Base-by-base conservation (phyloP, 768 basidiomycete genomes). In the Hysterangium stoloniferum region DNA sequence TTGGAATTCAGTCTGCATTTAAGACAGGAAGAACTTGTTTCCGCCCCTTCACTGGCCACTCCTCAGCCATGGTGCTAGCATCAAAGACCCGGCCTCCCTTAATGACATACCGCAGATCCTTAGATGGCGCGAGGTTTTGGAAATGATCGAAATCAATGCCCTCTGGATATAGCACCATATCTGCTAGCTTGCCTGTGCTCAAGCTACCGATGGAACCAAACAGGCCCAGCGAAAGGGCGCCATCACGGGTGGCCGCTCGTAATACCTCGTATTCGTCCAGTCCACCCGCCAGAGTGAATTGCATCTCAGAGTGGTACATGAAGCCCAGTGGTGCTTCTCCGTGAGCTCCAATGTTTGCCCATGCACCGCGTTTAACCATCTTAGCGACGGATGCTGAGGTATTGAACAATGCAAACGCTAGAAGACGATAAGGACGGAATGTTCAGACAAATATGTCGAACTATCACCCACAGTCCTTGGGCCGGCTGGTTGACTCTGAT, bases 301-400 rank as follows among this genome's bases (percentile, higher is more conserved):
- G 71, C 78, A 86, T 82, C 58, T 87, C 85, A 17, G 78, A 76
- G 53, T 87, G 85, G 56, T 86, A 88, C 66, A 83, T 84, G n/a
- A 81, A 59, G 0, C 85, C 85, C 9, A 84, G 62, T 0, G 85
- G 84, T 61, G 86, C 80, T 49, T 57, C 67, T 15, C 85, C 85
- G 58, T 87, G 85, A 0, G 84, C 84, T 20, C 84, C 85, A 52
- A 87, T 80, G 56, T 83, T 78, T 2, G 79, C 71, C 22, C 71
- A 67, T 13, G 85, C 62, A 11, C 84, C 84, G 49, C 71, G 75
- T 25, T 72, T 64, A 17, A 85, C 78, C 82, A 87, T 82, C 58
- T 79, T 77, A 0, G 82, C 79, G 8, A 80, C 72, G 2, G 84
- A 84, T 9, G 64, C 66, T 5, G 84, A 86, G 4, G 80, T 82